These are phyloP conservation scores for Gracilaria caudata DNA, from an alignment of 23 red algal genomes.

Conservation along the genomic window DNA sequence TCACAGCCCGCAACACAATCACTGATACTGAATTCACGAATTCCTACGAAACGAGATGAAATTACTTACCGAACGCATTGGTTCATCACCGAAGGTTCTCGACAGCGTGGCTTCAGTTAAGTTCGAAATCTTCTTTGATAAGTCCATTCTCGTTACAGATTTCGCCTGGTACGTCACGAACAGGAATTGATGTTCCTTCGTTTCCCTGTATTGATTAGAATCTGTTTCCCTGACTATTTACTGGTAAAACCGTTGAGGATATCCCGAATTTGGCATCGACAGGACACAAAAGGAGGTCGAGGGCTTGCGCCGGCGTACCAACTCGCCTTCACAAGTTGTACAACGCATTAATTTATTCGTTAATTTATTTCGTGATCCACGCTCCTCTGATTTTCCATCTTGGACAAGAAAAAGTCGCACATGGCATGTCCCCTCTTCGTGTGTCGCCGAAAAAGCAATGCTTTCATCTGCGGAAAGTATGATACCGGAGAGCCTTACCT, in stretches of 20 bases:
- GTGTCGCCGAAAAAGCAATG: too few relatives aligned
- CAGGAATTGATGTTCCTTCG: not conserved
- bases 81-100: constrained; percentile 14
- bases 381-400: too few relatives aligned
- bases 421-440: too few relatives aligned
- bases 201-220: not conserved
- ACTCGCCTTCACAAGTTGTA: too few relatives aligned
- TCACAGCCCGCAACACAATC: not conserved
- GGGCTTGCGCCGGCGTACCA: too few relatives aligned
- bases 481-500: too few relatives aligned
- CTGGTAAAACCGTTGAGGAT: too few relatives aligned
- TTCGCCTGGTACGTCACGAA: not conserved
- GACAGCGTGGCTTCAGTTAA: not conserved
- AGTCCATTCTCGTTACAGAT: not conserved
- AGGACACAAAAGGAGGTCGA: too few relatives aligned
- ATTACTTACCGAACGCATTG: constrained; percentile 12
- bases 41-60: not conserved
- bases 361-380: not conserved
- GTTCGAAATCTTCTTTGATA: constrained; percentile 6
- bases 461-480: too few relatives aligned
- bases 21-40: not conserved
- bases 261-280: too few relatives aligned
- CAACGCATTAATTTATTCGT: not conserved
- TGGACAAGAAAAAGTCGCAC: too few relatives aligned
- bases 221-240: not conserved